A percentile compares a stretch with the other conserved stretches of the same genome.
phyloP scores from a whole-genome alignment of 2,329 filamentous ascomycete species.

The Stylonectria norvegica region DNA sequence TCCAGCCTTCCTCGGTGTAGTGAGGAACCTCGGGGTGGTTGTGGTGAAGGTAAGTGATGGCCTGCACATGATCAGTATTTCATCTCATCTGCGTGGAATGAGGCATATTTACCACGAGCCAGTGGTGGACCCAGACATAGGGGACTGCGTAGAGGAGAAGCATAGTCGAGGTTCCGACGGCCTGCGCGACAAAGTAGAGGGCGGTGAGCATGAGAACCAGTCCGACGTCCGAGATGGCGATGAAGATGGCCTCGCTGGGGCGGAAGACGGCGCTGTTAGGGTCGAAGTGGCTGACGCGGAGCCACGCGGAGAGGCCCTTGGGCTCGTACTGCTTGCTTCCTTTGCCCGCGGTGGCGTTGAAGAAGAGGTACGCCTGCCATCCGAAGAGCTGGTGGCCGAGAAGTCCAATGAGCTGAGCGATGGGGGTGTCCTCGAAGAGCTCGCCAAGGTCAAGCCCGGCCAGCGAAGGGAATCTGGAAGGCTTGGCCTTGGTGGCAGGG shows the following conservation, averaged over 20 bases:
- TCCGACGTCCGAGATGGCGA: constrained; percentile 59
- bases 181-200: constrained; percentile 50
- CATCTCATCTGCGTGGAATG: neutral
- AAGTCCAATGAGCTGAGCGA: constrained; percentile 52
- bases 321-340: constrained; percentile 46
- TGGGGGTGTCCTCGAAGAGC: constrained; percentile 61
- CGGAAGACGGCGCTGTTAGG: constrained; percentile 60
- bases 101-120: constrained; percentile 51
- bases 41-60: constrained; percentile 74
- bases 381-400: constrained; percentile 61
- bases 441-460: constrained; percentile 45
- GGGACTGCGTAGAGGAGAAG: constrained; percentile 60
- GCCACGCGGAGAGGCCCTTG: constrained; percentile 33
- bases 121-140: constrained; percentile 69
- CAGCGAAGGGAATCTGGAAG: constrained; percentile 32
- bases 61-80: constrained; percentile 37
- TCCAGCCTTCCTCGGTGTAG: constrained; percentile 52
- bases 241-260: constrained; percentile 51
- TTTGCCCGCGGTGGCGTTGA: constrained; percentile 52
- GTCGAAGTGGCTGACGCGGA: constrained; percentile 56
- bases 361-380: constrained; percentile 61
- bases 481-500: constrained; percentile 43
- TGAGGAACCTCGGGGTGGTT: constrained; percentile 50
- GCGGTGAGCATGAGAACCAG: constrained; percentile 48
- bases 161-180: constrained; percentile 55